Base-by-base conservation (phyloP, 257 asterid genomes). In the Solanum sejunctum region DNA sequence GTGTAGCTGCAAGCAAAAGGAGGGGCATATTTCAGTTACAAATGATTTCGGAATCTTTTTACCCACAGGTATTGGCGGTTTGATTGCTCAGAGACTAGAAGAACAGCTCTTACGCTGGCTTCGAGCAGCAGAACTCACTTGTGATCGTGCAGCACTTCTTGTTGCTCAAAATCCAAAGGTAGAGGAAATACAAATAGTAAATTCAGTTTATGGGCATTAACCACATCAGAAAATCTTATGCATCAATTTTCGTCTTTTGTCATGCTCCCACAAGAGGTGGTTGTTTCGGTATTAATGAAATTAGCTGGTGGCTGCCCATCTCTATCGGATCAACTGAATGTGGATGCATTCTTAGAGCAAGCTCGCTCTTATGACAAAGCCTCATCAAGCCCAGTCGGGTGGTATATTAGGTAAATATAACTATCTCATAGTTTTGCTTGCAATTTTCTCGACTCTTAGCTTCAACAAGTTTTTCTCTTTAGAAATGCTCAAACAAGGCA, bases 281-380 rank as follows among this genome's bases (percentile, higher is more conserved):
- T 96, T 92, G 85, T 96, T 89, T 94, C 99, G 7, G 98, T 94
- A 85, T 94, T 96, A 89, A 96, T 96, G 99, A 96, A 96, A 91
- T 86, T 96, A 92, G 98, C 99, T 15, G 99, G 99, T 23, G 99
- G 99, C 85, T 96, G 97, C 92, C 98, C 98, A 80, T 96, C 99
- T 47, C 75, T 96, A 90, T 95, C 98, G 16, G 98, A 96, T 86
- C 94, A 94, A 87, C 87, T 96, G 86, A 96, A 93, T 17, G 99
- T 96, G 83, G 99, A 96, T 64, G 98, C 98, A 6, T 96, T 96
- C 90, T 89, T 96, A 94, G 99, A 96, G 90, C 99, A 96, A 92
- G 99, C 98, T 56, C 98, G 97, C 21, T 96, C 99, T 26, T 94
- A 94, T 67, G 98, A 96, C 21, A 94, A 90, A 87, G 99, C 99